A percentile compares a stretch with the other conserved stretches of the same genome.
These are phyloP conservation scores for Alternaria consortialis DNA, from an alignment of 2,329 filamentous ascomycete genomes.

Conservation along the genomic window DNA sequence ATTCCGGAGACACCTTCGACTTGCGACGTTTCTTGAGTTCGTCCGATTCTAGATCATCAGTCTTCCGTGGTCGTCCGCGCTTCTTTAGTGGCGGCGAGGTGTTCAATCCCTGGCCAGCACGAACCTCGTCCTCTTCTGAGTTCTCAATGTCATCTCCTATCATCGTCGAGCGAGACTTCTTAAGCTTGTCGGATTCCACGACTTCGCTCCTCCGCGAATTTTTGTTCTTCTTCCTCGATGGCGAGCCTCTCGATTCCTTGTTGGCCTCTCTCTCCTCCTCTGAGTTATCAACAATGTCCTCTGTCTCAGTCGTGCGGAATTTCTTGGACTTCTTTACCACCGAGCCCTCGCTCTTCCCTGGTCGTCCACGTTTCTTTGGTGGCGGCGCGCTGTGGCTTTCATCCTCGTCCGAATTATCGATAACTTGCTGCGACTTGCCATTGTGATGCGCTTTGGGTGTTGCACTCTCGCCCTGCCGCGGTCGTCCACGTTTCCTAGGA, in stretches of 20 bases:
- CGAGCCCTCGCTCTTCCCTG: not conserved
- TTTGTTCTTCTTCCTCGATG: not conserved
- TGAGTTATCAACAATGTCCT: not conserved
- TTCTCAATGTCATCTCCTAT: not conserved
- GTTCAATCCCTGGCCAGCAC: not conserved
- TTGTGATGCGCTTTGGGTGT: not conserved
- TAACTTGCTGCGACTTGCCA: not conserved
- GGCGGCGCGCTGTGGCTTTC: not conserved
- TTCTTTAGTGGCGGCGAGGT: not conserved
- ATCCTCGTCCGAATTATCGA: not conserved
- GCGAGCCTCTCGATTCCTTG: not conserved
- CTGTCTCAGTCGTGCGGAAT: not conserved
- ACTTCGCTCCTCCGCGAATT: not conserved
- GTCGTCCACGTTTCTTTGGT: not conserved
- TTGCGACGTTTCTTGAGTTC: not conserved
- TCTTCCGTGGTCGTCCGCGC: constrained; percentile 1
- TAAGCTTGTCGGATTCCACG: not conserved
- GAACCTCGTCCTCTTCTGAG: not conserved
- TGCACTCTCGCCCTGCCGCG: not conserved
- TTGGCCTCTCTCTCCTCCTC: not conserved
- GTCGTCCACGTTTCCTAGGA: constrained; percentile 1
- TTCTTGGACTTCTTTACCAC: not conserved
- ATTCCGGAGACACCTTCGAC: not conserved
- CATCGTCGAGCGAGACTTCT: not conserved
- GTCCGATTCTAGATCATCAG: not conserved